Base-by-base conservation (phyloP, 164 flowering plant species). In the Umbilicus rupestris region DNA sequence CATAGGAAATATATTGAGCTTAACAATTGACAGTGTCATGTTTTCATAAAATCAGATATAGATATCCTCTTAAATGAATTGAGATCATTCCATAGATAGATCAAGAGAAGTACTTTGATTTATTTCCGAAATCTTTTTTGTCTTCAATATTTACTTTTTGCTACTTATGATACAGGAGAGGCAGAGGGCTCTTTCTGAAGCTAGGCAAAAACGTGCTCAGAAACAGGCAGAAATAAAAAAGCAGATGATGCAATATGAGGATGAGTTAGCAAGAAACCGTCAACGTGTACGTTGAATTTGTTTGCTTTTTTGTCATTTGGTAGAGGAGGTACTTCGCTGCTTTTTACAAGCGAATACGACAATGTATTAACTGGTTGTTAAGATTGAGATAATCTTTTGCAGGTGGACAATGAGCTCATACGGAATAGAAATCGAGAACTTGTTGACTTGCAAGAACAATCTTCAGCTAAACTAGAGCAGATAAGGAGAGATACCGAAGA, bases 401-500 rank as follows among this genome's bases (percentile, higher is more conserved):
- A 94, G 98, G 85, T 85, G 55, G 98, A 91, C 50, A 83, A 89
- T 87, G 97, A 91, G 67, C 71, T 63, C 46, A 95, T 87, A 8
- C 83, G 95, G 71, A 74, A 80, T 39, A 85, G 97, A 72, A 94
- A 94, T 75, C 86, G 84, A 69, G 97, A 94, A 74, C 94, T 94
- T 59, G 98, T 91, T 16, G 83, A 83, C 77, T 69, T 91, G 84
- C 98, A 94, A 83, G 98, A 91, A 73, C 92, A 94, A 47, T 89
- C 95, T 63, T 66, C 88, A 55, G 82, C 83, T 31, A 82, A 90
- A 77, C 92, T 75, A 70, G 97, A 94, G 74, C 86, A 83, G 69
- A 84, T 90, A 64, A 80, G 95, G 52, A 82, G 89, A 72, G 87
- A 87, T 39, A 89, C 93, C 14, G 98, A 94, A 72, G 92, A 91